phyloP scores from a whole-genome alignment of 805 yeast species.

The Cyberlindnera petersonii region DNA sequence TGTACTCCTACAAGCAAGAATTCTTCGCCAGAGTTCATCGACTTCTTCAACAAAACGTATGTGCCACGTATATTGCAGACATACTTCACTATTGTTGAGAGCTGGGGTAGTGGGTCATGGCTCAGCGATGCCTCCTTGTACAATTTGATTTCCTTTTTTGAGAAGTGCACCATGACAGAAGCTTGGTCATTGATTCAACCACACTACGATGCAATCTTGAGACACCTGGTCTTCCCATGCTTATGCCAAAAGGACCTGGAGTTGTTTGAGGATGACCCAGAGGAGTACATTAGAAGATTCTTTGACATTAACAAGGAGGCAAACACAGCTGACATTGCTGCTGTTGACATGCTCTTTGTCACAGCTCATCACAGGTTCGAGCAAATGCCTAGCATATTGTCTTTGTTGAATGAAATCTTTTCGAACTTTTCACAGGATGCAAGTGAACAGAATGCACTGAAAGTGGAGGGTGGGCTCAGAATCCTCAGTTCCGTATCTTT shows the following conservation, averaged over 20 bases:
- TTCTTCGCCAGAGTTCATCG: constrained; percentile 47
- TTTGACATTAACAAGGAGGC: constrained; percentile 64
- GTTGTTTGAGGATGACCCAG: constrained; percentile 79
- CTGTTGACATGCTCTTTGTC: constrained; percentile 67
- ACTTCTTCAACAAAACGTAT: constrained; percentile 49
- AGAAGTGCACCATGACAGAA: constrained; percentile 52
- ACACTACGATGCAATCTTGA: constrained; percentile 58
- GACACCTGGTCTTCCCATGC: constrained; percentile 71
- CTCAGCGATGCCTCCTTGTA: constrained; percentile 59
- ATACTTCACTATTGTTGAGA: constrained; percentile 46
- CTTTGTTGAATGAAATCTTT: constrained; percentile 52
- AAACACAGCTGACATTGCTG: constrained; percentile 73
- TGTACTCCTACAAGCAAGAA: constrained; percentile 32
- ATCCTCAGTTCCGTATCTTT: constrained; percentile 69
- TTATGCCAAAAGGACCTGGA: constrained; percentile 71
- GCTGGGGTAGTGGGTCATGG: constrained; percentile 51
- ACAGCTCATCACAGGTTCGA: constrained; percentile 53
- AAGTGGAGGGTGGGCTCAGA: constrained; percentile 80
- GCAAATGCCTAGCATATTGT: constrained; percentile 49
- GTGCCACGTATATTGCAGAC: constrained; percentile 69
- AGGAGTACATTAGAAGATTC: constrained; percentile 75
- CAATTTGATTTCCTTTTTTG: constrained; percentile 62
- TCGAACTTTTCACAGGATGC: constrained; percentile 31
- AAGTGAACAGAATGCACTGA: constrained; percentile 44
- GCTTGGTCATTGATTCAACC: constrained; percentile 63